Conservation (phyloP, 2,329 filamentous ascomycete genomes). For the Domatiomyces globalis region DNA sequence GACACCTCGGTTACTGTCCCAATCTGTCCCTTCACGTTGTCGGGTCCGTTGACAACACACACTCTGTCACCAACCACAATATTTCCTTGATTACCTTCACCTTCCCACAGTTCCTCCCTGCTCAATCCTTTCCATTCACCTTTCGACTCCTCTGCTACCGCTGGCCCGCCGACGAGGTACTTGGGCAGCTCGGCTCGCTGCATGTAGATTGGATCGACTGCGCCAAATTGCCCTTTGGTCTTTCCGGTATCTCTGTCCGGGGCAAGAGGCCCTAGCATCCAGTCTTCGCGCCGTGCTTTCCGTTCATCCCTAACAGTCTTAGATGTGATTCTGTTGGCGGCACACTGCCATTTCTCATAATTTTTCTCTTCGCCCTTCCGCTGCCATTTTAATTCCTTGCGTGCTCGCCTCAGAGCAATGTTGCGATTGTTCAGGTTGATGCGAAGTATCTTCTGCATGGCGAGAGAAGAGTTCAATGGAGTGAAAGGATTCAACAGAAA, state of each 20-base stretch:
- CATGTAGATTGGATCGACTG: constrained; percentile 29
- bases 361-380: constrained; percentile 28
- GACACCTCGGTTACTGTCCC: constrained; percentile 51
- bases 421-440: constrained; percentile 53
- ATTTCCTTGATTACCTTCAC: constrained; percentile 26
- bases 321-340: constrained; percentile 17
- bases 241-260: constrained; percentile 59
- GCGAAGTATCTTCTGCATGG: constrained; percentile 58
- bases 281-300: constrained; percentile 55
- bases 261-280: constrained; percentile 61
- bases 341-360: constrained; percentile 20
- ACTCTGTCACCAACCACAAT: constrained; percentile 62
- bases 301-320: constrained; percentile 36
- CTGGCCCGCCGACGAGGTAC: constrained; percentile 10
- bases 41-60: constrained; percentile 60
- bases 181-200: constrained; percentile 28
- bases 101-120: constrained; percentile 28
- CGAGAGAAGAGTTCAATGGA: constrained; percentile 5
- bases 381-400: constrained; percentile 31
- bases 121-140: constrained; percentile 15
- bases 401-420: constrained; percentile 40
- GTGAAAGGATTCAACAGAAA: background rate
- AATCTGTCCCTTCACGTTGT: constrained; percentile 61
- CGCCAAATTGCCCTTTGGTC: constrained; percentile 44
- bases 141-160: constrained; percentile 12